These are phyloP conservation scores for Stagonosporopsis cucurbitacearum DNA, from an alignment of 2,329 filamentous ascomycete genomes.

Conservation along the genomic window DNA sequence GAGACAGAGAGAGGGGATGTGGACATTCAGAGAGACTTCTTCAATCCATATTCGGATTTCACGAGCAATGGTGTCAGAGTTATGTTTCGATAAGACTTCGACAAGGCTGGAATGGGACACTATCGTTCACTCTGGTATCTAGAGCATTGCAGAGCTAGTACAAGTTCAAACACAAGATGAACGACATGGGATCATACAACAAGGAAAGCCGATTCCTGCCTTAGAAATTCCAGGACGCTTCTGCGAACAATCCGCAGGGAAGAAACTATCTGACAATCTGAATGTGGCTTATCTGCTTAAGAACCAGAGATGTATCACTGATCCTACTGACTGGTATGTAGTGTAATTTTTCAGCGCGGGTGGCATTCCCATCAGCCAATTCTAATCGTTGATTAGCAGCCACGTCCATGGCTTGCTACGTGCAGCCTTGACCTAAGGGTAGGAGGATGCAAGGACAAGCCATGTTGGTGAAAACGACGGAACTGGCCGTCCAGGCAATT, in stretches of 20 bases:
- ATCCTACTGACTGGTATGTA: conserved; percentile 56
- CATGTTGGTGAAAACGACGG: too few species aligned
- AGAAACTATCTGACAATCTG: conserved; percentile 49
- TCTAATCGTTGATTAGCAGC: neutral
- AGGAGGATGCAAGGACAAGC: conserved; percentile 63
- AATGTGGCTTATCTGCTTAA: conserved; percentile 50
- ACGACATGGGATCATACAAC: conserved; percentile 53
- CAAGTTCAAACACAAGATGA: too few species aligned
- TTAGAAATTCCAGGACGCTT: conserved; percentile 57
- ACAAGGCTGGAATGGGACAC: too few species aligned
- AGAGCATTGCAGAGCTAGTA: too few species aligned
- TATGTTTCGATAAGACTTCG: too few species aligned
- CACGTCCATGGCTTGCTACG: conserved; percentile 48
- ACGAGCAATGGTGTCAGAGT: too few species aligned
- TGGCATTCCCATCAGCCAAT: neutral
- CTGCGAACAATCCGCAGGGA: conserved; percentile 52
- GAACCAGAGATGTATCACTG: conserved; percentile 50
- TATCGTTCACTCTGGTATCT: too few species aligned
- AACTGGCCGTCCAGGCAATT: too few species aligned
- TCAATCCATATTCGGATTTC: conserved; percentile 22
- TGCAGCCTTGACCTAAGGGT: conserved; percentile 63
- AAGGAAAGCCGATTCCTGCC: conserved; percentile 54
- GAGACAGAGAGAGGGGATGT: conserved; percentile 33
- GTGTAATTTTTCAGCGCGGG: conserved; percentile 52
- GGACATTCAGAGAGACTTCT: conserved; percentile 32